These are phyloP conservation scores for Sutorius australiensis DNA, from an alignment of 768 basidiomycete species.

Conservation along the genomic window DNA sequence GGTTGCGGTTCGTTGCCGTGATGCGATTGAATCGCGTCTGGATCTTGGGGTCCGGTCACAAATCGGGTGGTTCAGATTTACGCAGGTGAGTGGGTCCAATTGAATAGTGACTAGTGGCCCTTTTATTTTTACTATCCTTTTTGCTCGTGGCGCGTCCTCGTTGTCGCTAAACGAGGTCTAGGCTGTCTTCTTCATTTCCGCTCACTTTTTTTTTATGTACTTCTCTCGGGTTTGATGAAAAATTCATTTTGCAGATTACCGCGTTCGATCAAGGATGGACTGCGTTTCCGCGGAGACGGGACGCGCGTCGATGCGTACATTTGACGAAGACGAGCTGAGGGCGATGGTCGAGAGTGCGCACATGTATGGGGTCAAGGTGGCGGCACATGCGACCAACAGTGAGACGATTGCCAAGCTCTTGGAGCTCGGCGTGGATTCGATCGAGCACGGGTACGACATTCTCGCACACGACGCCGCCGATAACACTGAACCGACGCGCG, in stretches of 20 bases:
- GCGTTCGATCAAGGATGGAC: slow-evolving; percentile 43
- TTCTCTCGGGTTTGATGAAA: neutral
- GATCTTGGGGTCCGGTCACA: neutral
- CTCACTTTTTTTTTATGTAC: neutral
- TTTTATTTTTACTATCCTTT: neutral
- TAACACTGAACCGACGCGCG: slow-evolving; percentile 8
- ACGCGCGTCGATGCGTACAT: slow-evolving; percentile 38
- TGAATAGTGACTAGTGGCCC: neutral
- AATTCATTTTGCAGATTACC: slow-evolving; percentile 43
- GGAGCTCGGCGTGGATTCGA: slow-evolving; percentile 39
- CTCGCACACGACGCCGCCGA: neutral
- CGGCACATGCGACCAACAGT: slow-evolving; percentile 46
- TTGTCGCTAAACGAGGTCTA: slow-evolving; percentile 3
- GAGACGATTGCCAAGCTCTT: slow-evolving; percentile 33
- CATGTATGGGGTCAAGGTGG: slow-evolving; percentile 51
- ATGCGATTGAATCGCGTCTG: neutral
- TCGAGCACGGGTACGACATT: slow-evolving; percentile 52
- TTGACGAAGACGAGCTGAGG: slow-evolving; percentile 42
- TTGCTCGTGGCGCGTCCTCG: neutral
- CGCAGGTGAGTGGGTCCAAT: slow-evolving; percentile 37
- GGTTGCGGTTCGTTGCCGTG: neutral
- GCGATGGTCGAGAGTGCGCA: slow-evolving; percentile 53
- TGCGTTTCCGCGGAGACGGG: slow-evolving; percentile 38
- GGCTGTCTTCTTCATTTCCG: slow-evolving; percentile 11
- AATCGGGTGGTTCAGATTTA: slow-evolving; percentile 40